Conservation (phyloP, 176 grass and related monocot genomes). For the Musa beccarii region DNA sequence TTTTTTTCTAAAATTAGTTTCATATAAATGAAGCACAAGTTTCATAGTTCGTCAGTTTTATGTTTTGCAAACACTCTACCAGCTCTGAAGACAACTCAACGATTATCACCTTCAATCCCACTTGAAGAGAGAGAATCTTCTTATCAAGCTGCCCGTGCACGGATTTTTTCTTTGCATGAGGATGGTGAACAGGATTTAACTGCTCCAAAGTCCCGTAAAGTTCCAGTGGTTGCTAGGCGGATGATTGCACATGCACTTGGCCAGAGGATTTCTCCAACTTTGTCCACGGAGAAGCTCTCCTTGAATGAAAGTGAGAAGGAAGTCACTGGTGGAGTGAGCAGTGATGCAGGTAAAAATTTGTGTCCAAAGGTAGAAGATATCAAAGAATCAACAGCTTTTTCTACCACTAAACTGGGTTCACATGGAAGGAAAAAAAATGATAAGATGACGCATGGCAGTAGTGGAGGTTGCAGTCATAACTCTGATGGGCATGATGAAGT, state of each 20-base stretch:
- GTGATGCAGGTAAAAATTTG: background rate
- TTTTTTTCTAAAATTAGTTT: background rate
- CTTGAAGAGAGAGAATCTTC: slow-evolving; percentile 83
- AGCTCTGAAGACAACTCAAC: slow-evolving; percentile 31
- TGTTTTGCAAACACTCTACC: background rate
- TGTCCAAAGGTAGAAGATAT: background rate
- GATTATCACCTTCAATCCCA: slow-evolving; percentile 23
- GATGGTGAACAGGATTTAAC: slow-evolving; percentile 23
- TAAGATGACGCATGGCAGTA: slow-evolving; percentile 5
- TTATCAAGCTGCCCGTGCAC: slow-evolving; percentile 64
- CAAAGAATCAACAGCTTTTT: slow-evolving; percentile 3
- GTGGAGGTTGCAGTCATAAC: background rate
- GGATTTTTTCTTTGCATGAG: slow-evolving; percentile 49
- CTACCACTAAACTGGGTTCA: slow-evolving; percentile 8
- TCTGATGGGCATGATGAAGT: background rate
- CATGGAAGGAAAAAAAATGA: background rate
- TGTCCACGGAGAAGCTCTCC: slow-evolving; percentile 10
- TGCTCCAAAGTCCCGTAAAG: slow-evolving; percentile 36
- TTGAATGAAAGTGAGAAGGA: slow-evolving; percentile 19
- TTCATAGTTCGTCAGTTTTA: background rate
- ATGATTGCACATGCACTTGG: slow-evolving; percentile 97
- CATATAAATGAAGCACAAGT: background rate
- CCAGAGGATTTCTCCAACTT: slow-evolving; percentile 36
- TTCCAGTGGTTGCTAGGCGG: slow-evolving; percentile 62
- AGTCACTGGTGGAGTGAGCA: slow-evolving; percentile 14